Evolutionary conservation across 2,329 filamentous ascomycete genomes (phyloP).

Genomic region (Fusarium veterinarium): DNA sequence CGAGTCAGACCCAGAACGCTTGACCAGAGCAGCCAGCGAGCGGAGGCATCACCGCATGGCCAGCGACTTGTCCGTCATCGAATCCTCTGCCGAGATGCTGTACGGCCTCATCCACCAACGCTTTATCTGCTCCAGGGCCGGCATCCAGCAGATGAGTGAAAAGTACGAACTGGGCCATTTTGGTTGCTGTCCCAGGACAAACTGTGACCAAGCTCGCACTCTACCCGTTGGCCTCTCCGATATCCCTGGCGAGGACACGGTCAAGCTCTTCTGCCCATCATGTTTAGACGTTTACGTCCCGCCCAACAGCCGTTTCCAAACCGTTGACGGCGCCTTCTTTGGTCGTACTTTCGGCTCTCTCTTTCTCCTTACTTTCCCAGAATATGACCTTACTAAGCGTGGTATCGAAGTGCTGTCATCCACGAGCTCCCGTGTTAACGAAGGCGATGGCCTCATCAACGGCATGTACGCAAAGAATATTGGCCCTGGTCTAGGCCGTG

Average conservation of each 20-base stretch:
- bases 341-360: conserved; percentile 96
- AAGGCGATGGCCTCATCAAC: conserved; percentile 74
- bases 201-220: conserved; percentile 90
- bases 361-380: conserved; percentile 98
- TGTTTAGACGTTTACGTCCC: conserved; percentile 98
- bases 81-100: conserved; percentile 96
- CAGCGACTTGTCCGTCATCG: conserved; percentile 93
- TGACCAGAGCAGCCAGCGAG: conserved; percentile 64
- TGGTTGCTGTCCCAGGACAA: conserved; percentile 91
- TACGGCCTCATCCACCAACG: conserved; percentile 98
- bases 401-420: conserved; percentile 68
- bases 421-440: conserved; percentile 49
- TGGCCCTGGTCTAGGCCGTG: conserved; percentile 83
- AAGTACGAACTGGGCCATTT: conserved; percentile 99
- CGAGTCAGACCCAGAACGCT: conserved; percentile 70
- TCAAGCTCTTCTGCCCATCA: conserved; percentile 97
- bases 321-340: conserved; percentile 97
- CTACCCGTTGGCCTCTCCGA: conserved; percentile 94
- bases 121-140: conserved; percentile 95
- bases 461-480: conserved; percentile 89
- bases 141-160: conserved; percentile 99
- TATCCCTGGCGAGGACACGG: conserved; percentile 94
- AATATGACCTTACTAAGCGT: conserved; percentile 86
- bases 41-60: conserved; percentile 86
- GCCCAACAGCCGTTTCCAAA: conserved; percentile 96